A percentile compares a stretch with the other conserved stretches of the same genome.
phyloP scores from a whole-genome alignment of 495 filamentous ascomycete species.

The Cryomyces minteri region DNA sequence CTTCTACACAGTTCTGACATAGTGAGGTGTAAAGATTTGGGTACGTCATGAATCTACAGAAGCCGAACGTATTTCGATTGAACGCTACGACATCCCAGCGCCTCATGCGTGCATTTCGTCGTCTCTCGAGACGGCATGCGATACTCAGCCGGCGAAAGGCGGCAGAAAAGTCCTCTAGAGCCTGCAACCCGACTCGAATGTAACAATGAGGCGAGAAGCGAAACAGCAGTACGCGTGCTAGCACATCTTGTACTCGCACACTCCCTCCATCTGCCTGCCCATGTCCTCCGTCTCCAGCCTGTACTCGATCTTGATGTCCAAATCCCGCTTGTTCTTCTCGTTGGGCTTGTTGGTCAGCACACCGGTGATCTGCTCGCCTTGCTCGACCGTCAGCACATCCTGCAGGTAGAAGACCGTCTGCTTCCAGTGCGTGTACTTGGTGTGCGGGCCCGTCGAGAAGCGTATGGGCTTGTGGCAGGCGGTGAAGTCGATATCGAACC shows the following conservation, averaged over 20 bases:
- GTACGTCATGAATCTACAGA: too few relatives aligned
- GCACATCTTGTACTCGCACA: constrained; percentile 80
- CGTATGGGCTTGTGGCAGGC: constrained; percentile 49
- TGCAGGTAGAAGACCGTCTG: constrained; percentile 29
- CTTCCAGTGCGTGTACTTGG: constrained; percentile 31
- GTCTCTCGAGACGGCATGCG: too few relatives aligned
- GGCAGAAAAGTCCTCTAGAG: too few relatives aligned
- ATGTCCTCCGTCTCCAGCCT: constrained; percentile 55
- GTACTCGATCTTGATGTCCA: constrained; percentile 83
- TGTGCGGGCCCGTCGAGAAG: constrained; percentile 28
- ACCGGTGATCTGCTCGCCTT: constrained; percentile 38
- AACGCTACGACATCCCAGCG: too few relatives aligned
- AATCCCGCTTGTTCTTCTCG: constrained; percentile 79
- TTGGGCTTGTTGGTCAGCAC: constrained; percentile 71
- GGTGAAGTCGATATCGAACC: constrained; percentile 98
- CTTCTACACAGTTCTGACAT: too few relatives aligned
- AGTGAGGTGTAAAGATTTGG: too few relatives aligned
- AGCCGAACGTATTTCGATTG: too few relatives aligned
- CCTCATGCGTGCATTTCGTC: too few relatives aligned
- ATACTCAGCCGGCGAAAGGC: too few relatives aligned
- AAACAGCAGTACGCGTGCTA: too few relatives aligned
- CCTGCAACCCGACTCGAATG: too few relatives aligned
- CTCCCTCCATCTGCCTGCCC: constrained; percentile 45
- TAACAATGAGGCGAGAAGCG: too few relatives aligned
- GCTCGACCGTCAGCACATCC: constrained; percentile 23